Percentiles rank a stretch among this genome's conserved stretches.
Conservation (phyloP, 257 asterid genomes). For the Datura wrightii region DNA sequence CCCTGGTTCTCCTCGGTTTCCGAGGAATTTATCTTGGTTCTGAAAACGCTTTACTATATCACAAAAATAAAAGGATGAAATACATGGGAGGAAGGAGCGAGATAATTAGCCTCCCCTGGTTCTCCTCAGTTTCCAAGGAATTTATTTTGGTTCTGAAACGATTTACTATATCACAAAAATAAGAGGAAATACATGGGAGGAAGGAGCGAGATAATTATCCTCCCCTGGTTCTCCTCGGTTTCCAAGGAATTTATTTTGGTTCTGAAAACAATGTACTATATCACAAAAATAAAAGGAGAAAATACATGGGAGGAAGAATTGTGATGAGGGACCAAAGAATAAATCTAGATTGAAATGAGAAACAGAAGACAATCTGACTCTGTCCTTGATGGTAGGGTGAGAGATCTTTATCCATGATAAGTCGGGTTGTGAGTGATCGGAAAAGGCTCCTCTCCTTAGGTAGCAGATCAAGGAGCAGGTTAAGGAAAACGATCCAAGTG, state of each 20-base stretch:
- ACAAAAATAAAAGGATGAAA: background rate
- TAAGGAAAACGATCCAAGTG: background rate
- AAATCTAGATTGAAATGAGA: background rate
- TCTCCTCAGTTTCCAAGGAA: background rate
- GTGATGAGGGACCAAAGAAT: constrained; percentile 1
- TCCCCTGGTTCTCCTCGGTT: background rate
- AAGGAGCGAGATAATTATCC: background rate
- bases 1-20: background rate
- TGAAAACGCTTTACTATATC: background rate
- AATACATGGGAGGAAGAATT: background rate
- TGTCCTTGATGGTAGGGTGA: background rate
- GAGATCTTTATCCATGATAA: constrained; percentile 14
- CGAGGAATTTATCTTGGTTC: too few relatives aligned
- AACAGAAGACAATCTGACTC: background rate
- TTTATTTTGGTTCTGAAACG: background rate
- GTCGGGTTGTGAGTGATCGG: background rate
- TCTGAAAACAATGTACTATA: background rate
- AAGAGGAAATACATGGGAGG: too few relatives aligned
- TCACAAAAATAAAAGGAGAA: constrained; percentile 1
- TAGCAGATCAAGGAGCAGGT: background rate
- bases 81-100: background rate
- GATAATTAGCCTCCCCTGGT: background rate
- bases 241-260: too few relatives aligned
- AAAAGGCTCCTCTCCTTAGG: constrained; percentile 17
- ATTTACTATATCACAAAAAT: too few relatives aligned